These are phyloP conservation scores for Cinnamomum micranthum DNA, from an alignment of 164 flowering plant species.

Conservation along the genomic window DNA sequence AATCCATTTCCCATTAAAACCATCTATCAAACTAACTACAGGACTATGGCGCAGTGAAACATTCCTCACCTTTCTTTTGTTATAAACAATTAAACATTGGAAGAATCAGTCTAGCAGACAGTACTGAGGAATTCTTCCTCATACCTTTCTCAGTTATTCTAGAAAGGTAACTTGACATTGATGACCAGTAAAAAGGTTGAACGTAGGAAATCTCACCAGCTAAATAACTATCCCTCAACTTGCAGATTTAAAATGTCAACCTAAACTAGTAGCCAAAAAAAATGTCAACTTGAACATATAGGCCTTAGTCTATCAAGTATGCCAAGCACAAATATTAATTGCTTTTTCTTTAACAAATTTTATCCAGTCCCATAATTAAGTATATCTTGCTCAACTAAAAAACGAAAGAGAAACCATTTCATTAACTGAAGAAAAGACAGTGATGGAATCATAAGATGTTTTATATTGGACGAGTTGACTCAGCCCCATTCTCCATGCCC, in stretches of 20 bases:
- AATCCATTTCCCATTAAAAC: too few species aligned
- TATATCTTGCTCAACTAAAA: background rate
- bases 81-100: too few species aligned
- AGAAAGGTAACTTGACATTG: background rate
- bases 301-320: background rate
- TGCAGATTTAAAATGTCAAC: background rate
- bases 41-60: too few species aligned
- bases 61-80: too few species aligned
- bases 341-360: background rate
- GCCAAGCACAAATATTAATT: background rate
- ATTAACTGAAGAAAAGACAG: background rate
- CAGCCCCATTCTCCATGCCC: background rate
- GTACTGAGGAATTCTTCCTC: background rate
- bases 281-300: background rate
- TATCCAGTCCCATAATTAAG: background rate
- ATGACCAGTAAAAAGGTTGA: background rate
- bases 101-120: too few species aligned
- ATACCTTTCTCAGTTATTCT: background rate
- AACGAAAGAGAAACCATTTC: background rate
- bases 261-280: background rate
- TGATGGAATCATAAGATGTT: background rate
- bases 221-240: background rate
- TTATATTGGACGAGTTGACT: conserved; percentile 4
- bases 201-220: background rate
- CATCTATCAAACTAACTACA: too few species aligned